Conservation (phyloP, 192 early-diverging fungal genomes). For the Linderina pennispora region DNA sequence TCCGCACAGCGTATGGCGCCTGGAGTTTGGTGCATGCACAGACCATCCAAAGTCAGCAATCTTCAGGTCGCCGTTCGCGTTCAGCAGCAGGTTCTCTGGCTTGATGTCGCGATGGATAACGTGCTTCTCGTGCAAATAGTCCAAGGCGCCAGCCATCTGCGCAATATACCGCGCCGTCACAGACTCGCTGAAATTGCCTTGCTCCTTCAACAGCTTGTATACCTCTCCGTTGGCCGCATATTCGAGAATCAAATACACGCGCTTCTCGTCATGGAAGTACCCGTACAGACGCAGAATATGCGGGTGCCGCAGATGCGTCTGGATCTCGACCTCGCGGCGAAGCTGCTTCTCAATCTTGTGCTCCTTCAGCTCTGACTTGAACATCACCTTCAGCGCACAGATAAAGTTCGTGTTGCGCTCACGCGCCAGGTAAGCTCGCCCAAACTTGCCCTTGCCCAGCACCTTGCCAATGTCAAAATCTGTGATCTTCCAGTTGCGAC, state of each 20-base stretch:
- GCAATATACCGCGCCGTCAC: constrained; percentile 81
- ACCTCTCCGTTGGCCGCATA: constrained; percentile 93
- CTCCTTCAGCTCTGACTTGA: constrained; percentile 74
- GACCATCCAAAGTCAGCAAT: constrained; percentile 99
- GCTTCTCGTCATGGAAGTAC: constrained; percentile 92
- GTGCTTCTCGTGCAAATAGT: constrained; percentile 82
- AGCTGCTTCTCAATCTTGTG: constrained; percentile 82
- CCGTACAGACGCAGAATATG: constrained; percentile 93
- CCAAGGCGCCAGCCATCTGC: constrained; percentile 81
- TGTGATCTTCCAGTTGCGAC: constrained; percentile 50
- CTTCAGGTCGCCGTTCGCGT: constrained; percentile 82
- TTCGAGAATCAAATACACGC: constrained; percentile 91
- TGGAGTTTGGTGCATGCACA: constrained; percentile 73
- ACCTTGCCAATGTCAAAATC: constrained; percentile 91
- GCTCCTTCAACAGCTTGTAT: constrained; percentile 74
- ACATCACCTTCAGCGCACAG: constrained; percentile 88
- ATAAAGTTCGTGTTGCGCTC: constrained; percentile 83
- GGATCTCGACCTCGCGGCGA: constrained; percentile 93
- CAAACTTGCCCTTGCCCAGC: constrained; percentile 96
- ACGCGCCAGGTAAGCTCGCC: constrained; percentile 85
- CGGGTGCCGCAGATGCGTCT: constrained; percentile 83
- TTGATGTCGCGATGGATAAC: constrained; percentile 98
- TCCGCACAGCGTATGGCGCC: constrained; percentile 86
- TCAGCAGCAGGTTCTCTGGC: constrained; percentile 89
- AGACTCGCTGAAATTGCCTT: constrained; percentile 65